Base-by-base conservation (phyloP, 441 rosid species). In the Populus hybrid region DNA sequence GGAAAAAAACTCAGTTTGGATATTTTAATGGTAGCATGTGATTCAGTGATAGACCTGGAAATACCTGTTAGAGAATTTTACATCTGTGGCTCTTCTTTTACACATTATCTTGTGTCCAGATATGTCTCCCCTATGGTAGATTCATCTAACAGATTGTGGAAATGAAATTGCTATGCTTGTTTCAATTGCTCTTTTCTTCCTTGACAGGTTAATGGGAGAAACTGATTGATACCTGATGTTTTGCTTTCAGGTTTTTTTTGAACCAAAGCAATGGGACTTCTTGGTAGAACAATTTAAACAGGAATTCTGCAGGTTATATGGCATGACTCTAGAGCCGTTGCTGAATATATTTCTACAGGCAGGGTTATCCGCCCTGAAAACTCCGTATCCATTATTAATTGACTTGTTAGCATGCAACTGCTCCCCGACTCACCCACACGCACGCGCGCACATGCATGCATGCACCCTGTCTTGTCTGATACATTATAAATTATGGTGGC, bases 281-380 rank as follows among this genome's bases (percentile, higher is more conserved):
- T 84, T 95, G 84, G 98, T 91, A 81, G 89, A 90, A 59, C 95
- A 89, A 79, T 95, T 95, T 83, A 92, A 89, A 84, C 92, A 89
- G 83, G 99, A 95, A 83, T 92, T 95, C 87, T 93, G 90, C 88
- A 88, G 83, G 86, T 81, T 95, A 76, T 92, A 94, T 84, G 99
- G 99, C 89, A 95, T 95, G 98, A 89, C 99, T 24, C 78, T 87
- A 74, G 98, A 94, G 87, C 97, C 99, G 40, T 81, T 95, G 84
- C 82, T 95, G 83, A 93, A 89, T 85, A 95, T 95, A 67, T 95
- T 88, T 81, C 84, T 94, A 73, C 98, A 95, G 86, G 98, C 97
- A 76, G 99, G 99, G 84, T 85, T 95, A 84, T 95, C 95, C 76
- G 95, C 98, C 5, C 80, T 95, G 82, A 95, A 95, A 86, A 91